Evolutionary conservation across 2,329 filamentous ascomycete genomes (phyloP), one percentile per base, ranked within the genome.

Genomic region (Alternaria arbusti): DNA sequence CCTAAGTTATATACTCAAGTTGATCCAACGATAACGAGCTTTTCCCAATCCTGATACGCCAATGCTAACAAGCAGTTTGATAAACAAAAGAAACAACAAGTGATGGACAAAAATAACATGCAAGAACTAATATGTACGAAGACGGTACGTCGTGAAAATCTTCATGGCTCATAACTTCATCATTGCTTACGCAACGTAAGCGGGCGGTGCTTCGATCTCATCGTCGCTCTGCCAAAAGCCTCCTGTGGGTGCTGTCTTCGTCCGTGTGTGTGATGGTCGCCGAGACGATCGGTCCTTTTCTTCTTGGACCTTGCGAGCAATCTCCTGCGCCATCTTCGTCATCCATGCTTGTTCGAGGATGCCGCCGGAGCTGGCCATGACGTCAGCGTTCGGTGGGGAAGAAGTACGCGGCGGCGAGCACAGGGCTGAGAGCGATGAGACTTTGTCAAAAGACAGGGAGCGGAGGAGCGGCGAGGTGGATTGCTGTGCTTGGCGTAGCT

Each of bases 311-410:
- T 93, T 91, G 54, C 90, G 86, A 36, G 94, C 93, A 72, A 98
- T 95, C 80, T 98, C 96, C 67, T 90, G 90, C 6, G 95, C 94
- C 88, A 99, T 96, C 83, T 97, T 96, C 83, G 91, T 89, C 81
- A 96, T 91, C 91, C 92, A 96, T 3, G 92, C 92, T 78, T 93
- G 90, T 77, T 94, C 91, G 25, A 93, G 83, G 52, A 93, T 92
- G 17, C 84, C 84, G 13, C 84, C 69, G 0, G 73, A 75, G 43
- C 66, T 66, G 12, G 68, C 62, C n/a, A 69, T 67, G 50, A 64
- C 64, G 36, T 78, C 72, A 17, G 65, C 57, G 46, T 71, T 70
- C 1, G 71, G 61, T 11, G 77, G 73, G 4, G 72, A 74, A 4
- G 73, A 54, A 4, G 66, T 49, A 40, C 70, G 69, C 3, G 71